Percentiles rank a stretch among this genome's conserved stretches.
phyloP scores from a whole-genome alignment of 768 basidiomycete species.

The Naganishia onofrii region DNA sequence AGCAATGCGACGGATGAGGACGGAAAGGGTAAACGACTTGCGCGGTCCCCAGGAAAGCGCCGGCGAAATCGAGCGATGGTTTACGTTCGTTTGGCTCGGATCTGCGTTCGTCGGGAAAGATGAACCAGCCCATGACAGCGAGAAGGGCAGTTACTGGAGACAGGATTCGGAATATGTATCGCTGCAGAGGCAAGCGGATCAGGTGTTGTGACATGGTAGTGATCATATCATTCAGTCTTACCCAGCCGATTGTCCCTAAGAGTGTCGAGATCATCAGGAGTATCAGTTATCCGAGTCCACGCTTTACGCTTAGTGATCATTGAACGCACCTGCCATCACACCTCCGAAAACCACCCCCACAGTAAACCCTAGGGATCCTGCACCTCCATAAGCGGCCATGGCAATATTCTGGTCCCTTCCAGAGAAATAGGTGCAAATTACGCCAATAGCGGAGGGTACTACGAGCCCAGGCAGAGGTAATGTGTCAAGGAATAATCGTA shows the following conservation, averaged over 20 bases:
- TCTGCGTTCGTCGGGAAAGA: conserved; percentile 6
- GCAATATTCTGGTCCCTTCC: neutral
- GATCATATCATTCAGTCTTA: neutral
- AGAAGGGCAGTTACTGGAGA: conserved; percentile 1
- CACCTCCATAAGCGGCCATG: neutral
- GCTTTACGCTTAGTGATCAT: no score
- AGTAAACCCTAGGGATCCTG: neutral
- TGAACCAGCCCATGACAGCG: neutral
- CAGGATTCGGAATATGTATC: conserved; percentile 1
- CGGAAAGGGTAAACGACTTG: neutral
- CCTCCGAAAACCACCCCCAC: neutral
- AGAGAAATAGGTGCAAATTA: neutral
- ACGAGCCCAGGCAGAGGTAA: neutral
- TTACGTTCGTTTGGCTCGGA: neutral
- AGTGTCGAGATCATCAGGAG: neutral
- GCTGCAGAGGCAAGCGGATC: neutral
- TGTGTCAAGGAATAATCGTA: neutral
- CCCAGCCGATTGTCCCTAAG: neutral
- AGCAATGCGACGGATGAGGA: neutral
- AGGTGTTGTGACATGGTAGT: neutral
- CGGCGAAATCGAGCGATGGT: neutral
- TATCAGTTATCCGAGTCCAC: neutral
- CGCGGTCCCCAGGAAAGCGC: neutral
- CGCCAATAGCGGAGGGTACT: conserved; percentile 1
- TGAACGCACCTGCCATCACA: neutral